Percentiles rank a stretch among this genome's conserved stretches.
These are phyloP conservation scores for Penicillium sp. DNA, from an alignment of 2,329 filamentous ascomycete species.

Conservation along the genomic window DNA sequence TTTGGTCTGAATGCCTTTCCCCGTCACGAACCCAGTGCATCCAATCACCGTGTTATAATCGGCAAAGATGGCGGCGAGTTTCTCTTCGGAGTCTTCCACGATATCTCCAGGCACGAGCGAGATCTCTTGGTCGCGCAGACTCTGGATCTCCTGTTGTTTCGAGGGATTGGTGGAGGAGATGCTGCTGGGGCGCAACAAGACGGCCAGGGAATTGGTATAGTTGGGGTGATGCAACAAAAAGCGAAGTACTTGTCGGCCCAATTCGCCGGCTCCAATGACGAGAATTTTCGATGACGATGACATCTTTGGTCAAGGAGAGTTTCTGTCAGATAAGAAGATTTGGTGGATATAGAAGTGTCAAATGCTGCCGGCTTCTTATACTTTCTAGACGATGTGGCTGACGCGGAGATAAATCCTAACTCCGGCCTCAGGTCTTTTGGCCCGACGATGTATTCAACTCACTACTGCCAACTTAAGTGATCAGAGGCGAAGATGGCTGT, in stretches of 20 bases:
- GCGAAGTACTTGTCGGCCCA: constrained; percentile 53
- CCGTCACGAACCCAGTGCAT: constrained; percentile 56
- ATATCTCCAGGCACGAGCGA: constrained; percentile 46
- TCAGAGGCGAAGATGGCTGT: no score
- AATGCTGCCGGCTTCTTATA: no score
- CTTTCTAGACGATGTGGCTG: no score
- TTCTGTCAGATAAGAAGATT: no score
- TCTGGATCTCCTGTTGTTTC: constrained; percentile 4
- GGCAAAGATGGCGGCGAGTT: constrained; percentile 43
- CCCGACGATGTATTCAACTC: no score
- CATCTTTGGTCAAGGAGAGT: no score
- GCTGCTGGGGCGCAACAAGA: constrained; percentile 51
- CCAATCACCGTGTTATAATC: constrained; percentile 46
- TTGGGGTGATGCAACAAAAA: constrained; percentile 47
- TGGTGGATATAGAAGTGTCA: no score
- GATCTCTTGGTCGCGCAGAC: constrained; percentile 24
- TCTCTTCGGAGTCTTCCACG: constrained; percentile 18
- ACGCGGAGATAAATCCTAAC: no score
- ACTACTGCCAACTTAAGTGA: no score
- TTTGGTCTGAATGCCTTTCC: constrained; percentile 53
- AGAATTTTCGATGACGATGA: no score
- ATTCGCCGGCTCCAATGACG: constrained; percentile 61
- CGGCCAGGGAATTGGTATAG: constrained; percentile 39
- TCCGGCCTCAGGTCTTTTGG: no score
- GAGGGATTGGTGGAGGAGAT: constrained; percentile 29